A percentile compares a stretch with the other conserved stretches of the same genome.
Conservation (phyloP, 2,329 filamentous ascomycete genomes). For the Diaporthe citri region DNA sequence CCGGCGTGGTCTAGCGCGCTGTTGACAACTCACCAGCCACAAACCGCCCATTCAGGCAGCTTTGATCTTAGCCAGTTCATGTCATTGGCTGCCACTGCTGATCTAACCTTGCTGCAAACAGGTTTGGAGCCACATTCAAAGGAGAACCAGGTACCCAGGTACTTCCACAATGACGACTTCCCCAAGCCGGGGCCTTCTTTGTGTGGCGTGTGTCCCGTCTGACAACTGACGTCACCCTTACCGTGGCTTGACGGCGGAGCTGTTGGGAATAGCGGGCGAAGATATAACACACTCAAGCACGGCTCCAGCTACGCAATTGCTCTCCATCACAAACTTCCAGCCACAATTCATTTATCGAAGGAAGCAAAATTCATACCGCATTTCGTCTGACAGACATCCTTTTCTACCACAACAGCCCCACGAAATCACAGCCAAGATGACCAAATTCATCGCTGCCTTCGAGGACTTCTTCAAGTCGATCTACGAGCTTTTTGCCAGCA, state of each 20-base stretch:
- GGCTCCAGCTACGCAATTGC: background rate
- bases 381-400: background rate
- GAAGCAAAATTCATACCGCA: background rate
- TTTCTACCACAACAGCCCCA: too few species aligned
- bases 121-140: conserved; percentile 14
- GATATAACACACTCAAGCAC: background rate
- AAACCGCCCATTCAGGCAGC: conserved; percentile 3
- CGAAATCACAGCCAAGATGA: conserved; percentile 39
- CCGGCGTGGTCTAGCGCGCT: background rate
- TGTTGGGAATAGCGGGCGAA: background rate
- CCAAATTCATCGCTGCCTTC: conserved; percentile 51
- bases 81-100: conserved; percentile 15
- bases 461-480: conserved; percentile 56
- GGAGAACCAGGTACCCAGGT: background rate
- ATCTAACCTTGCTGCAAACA: conserved; percentile 18
- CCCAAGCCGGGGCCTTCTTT: too few species aligned
- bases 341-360: background rate
- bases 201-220: conserved; percentile 21
- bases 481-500: conserved; percentile 55
- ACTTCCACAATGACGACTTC: conserved; percentile 23
- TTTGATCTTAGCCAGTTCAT: background rate
- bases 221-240: conserved; percentile 33
- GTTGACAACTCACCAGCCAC: conserved; percentile 29
- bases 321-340: background rate
- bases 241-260: conserved; percentile 31